Evolutionary conservation across 179 eudicot species (phyloP).

Genomic region (Silene noctiflora): DNA sequence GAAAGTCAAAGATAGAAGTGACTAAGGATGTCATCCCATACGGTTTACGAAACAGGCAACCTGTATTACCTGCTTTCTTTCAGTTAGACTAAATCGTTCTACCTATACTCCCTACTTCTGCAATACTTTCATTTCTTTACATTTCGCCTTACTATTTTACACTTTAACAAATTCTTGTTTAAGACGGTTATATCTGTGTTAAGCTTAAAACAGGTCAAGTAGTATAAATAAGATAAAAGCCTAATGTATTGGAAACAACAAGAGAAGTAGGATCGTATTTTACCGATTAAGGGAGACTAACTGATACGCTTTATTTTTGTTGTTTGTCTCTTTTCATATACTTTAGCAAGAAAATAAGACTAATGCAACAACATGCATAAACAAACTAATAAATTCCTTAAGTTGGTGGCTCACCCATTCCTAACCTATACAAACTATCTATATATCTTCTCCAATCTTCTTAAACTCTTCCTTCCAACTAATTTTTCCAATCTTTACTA

Average conservation of each 20-base stretch:
- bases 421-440: slow-evolving; percentile 11
- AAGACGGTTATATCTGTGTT: no score
- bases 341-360: not conserved
- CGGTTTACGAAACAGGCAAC: slow-evolving; percentile 21
- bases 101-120: slow-evolving; percentile 16
- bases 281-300: no score
- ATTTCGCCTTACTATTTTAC: not conserved
- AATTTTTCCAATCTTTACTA: slow-evolving; percentile 4
- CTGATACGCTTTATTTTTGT: not conserved
- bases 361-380: not conserved
- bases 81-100: slow-evolving; percentile 11
- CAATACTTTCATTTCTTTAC: not conserved
- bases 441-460: not conserved
- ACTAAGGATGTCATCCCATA: not conserved
- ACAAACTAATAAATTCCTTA: not conserved
- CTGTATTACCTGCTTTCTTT: slow-evolving; percentile 11
- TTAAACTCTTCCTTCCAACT: slow-evolving; percentile 11
- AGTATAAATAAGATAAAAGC: no score
- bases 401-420: slow-evolving; percentile 30
- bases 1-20: not conserved
- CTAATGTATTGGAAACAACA: no score
- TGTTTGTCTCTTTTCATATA: not conserved
- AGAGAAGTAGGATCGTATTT: no score
- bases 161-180: no score
- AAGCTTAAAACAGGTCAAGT: no score